phyloP scores from a whole-genome alignment of 2,329 filamentous ascomycete genomes.

The Stylonectria norvegica region DNA sequence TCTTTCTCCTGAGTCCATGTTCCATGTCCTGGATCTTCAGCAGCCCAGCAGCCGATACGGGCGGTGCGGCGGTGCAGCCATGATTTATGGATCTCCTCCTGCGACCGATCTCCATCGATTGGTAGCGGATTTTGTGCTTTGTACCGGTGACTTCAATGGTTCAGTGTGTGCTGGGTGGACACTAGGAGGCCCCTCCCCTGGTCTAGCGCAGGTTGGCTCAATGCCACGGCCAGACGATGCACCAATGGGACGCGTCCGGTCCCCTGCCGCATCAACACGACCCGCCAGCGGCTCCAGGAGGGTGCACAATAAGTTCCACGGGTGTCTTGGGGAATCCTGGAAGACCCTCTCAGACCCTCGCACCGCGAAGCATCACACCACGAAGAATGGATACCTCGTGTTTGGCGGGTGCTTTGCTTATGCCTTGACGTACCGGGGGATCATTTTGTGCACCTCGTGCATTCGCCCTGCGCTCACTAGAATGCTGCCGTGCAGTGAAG shows the following conservation, averaged over 20 bases:
- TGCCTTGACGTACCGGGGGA: not conserved
- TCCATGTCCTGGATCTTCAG: too few relatives aligned
- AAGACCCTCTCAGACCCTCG: too few relatives aligned
- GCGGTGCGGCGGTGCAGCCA: too few relatives aligned
- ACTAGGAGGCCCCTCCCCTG: too few relatives aligned
- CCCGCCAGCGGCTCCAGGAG: constrained; percentile 25
- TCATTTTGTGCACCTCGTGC: constrained; percentile 4
- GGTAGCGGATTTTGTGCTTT: not conserved
- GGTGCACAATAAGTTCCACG: constrained; percentile 7
- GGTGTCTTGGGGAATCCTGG: constrained; percentile 32
- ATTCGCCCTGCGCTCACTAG: too few relatives aligned
- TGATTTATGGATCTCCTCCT: too few relatives aligned
- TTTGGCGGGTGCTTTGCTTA: constrained; percentile 14
- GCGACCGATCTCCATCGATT: not conserved
- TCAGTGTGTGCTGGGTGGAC: not conserved
- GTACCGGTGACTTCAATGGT: not conserved
- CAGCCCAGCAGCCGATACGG: too few relatives aligned
- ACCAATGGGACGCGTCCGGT: constrained; percentile 26
- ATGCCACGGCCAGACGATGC: constrained; percentile 25
- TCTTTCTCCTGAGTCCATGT: not conserved
- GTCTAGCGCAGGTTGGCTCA: constrained; percentile 31
- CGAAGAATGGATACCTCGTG: constrained; percentile 21
- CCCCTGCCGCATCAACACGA: constrained; percentile 27
- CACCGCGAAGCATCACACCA: constrained; percentile 24
- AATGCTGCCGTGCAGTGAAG: constrained; percentile 10